Base-by-base conservation (phyloP, 345 rosid species). In the Eutrema japonicum region DNA sequence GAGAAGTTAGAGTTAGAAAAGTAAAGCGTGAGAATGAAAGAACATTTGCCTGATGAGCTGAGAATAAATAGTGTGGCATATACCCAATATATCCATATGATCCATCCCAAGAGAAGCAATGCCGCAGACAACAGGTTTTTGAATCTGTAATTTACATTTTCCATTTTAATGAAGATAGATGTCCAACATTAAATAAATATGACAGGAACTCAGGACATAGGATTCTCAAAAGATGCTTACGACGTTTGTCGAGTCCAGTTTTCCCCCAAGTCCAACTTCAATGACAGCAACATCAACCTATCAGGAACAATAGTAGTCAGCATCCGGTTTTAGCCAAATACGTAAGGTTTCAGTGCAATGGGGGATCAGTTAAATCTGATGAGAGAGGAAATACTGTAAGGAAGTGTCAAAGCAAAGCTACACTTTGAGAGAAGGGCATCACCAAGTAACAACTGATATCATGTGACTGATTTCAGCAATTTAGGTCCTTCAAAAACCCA, bases 261-360 rank as follows among this genome's bases (percentile, higher is more conserved):
- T 70, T 32, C 96, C 98, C 26, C 96, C 96, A 66, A 92, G 85
- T 55, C 98, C 98, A 74, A 87, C 96, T 87, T 92, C 98, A 83
- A 92, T 85, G 62, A 92, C 75, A 36, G 93, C 87, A 71, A 90
- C 98, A 75, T 92, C 93, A 51, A 92, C 98, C 98, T 91, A 78
- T 22, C 10, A 74, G 65, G 66, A 80, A 48, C 40, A 82, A 54
- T 7, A 68, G 18, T 43, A 13, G 38, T 52, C 49, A 75, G 42
- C 60, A 52, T 64, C 41, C 46, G 42, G 36, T 36, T 64, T 55
- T 12, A 37, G 66, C 42, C 59, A 55, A 29, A 66, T 32, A 40
- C 59, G 4, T 55, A 36, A 18, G 36, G 41, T 48, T 64, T 22
- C 14, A 14, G 46, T 42, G 40, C 62, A 53, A 42, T 3, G 32